A percentile compares a stretch with the other conserved stretches of the same genome.
phyloP scores from a whole-genome alignment of 1,284 basidiomycete species.

The Puccinia polysora region DNA sequence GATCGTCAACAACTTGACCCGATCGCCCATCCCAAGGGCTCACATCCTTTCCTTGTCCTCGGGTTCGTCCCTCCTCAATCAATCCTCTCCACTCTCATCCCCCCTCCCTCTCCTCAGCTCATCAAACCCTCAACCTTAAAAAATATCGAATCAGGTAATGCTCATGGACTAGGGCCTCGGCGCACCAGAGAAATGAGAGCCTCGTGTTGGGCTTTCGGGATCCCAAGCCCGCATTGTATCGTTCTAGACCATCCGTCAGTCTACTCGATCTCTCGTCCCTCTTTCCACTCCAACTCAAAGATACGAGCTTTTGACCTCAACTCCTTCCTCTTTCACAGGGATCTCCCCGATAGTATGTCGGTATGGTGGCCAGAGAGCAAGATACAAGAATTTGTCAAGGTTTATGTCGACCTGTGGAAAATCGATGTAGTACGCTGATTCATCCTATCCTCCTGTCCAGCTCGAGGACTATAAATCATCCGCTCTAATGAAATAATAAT shows the following conservation, averaged over 20 bases:
- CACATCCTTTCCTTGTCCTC: conserved; percentile 41
- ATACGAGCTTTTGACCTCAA: neutral
- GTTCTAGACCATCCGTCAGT: conserved; percentile 40
- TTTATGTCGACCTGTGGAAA: conserved; percentile 34
- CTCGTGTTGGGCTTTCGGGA: conserved; percentile 33
- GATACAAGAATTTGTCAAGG: conserved; percentile 27
- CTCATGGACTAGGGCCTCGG: conserved; percentile 33
- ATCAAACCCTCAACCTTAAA: neutral
- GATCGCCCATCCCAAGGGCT: conserved; percentile 3
- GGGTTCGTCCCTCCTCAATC: neutral
- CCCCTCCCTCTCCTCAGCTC: neutral
- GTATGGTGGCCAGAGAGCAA: conserved; percentile 39
- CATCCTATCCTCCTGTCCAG: neutral
- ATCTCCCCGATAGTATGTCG: conserved; percentile 37
- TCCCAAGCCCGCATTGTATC: conserved; percentile 27
- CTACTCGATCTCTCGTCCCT: too few species aligned
- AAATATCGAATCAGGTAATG: conserved; percentile 18
- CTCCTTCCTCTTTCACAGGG: conserved; percentile 3
- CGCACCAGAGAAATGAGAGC: conserved; percentile 35
- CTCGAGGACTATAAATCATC: neutral
- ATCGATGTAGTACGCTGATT: conserved; percentile 31
- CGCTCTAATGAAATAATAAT: neutral
- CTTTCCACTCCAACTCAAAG: neutral
- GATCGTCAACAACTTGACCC: neutral
- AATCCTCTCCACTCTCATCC: neutral